A percentile compares a stretch with the other conserved stretches of the same genome.
Conservation (phyloP, 2,329 filamentous ascomycete genomes). For the Aspergillus transmontanensis region DNA sequence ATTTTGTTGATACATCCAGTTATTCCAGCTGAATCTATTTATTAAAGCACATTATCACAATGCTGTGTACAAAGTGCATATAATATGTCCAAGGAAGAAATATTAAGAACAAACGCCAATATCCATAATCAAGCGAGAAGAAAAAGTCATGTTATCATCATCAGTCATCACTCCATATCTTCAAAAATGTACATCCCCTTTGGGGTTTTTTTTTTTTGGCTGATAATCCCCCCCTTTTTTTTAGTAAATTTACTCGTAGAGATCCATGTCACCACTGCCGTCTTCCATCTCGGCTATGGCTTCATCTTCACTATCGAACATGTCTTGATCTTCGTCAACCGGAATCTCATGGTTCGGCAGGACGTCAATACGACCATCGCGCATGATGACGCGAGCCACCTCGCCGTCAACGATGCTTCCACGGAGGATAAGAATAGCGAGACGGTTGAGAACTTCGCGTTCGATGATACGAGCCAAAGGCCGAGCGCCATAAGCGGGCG, state of each 20-base stretch:
- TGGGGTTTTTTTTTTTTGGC: neutral
- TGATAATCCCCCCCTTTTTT: neutral
- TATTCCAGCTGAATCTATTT: neutral
- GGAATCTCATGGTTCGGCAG: constrained; percentile 77
- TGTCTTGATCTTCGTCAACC: constrained; percentile 66
- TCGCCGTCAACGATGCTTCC: constrained; percentile 86
- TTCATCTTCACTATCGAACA: constrained; percentile 75
- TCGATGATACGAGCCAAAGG: constrained; percentile 89
- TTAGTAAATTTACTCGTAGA: constrained; percentile 54
- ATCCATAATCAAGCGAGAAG: neutral
- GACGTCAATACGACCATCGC: constrained; percentile 78
- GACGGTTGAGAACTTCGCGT: constrained; percentile 91
- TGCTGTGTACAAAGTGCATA: neutral
- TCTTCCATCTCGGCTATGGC: constrained; percentile 72
- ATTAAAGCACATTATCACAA: neutral
- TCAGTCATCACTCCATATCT: constrained; percentile 3
- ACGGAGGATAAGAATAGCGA: constrained; percentile 88
- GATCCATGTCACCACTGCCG: constrained; percentile 60
- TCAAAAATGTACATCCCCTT: neutral
- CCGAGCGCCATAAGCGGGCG: constrained; percentile 89
- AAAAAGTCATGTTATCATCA: constrained; percentile 4
- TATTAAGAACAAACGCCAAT: neutral
- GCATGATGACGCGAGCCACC: constrained; percentile 74
- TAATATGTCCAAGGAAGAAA: neutral
- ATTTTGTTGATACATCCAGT: neutral